Conservation (phyloP, 768 basidiomycete species). For the Boletus coccyginus region DNA sequence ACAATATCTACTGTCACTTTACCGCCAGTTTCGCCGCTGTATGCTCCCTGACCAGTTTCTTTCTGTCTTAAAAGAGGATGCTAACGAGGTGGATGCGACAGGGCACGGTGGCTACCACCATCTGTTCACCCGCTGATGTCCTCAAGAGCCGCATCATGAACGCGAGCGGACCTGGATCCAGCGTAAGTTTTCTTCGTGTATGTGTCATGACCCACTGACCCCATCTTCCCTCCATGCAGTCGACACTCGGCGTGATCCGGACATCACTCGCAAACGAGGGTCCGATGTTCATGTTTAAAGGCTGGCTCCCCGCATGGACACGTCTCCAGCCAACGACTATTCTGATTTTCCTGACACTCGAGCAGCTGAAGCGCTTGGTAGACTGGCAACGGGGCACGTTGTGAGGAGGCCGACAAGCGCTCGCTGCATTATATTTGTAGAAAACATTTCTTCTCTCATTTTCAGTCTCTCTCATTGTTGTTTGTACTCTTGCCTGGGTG, state of each 20-base stretch:
- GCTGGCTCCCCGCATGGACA: constrained; percentile 87
- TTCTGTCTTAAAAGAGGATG: not conserved
- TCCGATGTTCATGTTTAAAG: constrained; percentile 89
- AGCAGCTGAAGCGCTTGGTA: constrained; percentile 73
- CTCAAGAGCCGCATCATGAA: constrained; percentile 91
- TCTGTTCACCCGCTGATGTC: constrained; percentile 88
- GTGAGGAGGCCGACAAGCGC: not conserved
- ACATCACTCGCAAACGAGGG: constrained; percentile 71
- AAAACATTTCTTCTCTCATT: not conserved
- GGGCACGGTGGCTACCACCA: constrained; percentile 87
- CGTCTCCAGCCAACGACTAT: constrained; percentile 86
- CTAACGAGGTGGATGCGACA: constrained; percentile 24
- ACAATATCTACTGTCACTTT: constrained; percentile 83
- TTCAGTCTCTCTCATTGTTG: not conserved
- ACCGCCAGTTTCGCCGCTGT: constrained; percentile 86
- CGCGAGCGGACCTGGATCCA: constrained; percentile 77
- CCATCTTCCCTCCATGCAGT: constrained; percentile 36
- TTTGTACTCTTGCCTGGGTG: not conserved
- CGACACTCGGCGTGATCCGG: constrained; percentile 68
- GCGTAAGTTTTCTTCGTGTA: constrained; percentile 46
- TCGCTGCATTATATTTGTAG: not conserved
- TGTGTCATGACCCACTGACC: not conserved
- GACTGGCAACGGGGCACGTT: constrained; percentile 51
- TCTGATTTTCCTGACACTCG: constrained; percentile 81
- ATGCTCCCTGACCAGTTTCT: constrained; percentile 20